These are phyloP conservation scores for Musa beccarii DNA, from an alignment of 176 grass and related monocot species.

Conservation along the genomic window DNA sequence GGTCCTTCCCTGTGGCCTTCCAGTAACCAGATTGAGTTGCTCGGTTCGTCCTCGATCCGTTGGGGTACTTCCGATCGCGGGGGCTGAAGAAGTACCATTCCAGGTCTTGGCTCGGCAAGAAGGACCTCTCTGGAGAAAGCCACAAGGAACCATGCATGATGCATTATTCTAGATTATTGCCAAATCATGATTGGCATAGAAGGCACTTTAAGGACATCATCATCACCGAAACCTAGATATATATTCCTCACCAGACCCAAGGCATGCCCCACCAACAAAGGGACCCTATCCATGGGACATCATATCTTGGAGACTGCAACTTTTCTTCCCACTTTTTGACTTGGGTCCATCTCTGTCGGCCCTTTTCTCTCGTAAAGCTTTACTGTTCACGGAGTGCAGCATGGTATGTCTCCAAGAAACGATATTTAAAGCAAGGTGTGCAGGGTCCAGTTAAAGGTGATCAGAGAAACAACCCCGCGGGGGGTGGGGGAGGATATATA, in stretches of 20 bases:
- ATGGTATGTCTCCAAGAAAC: no score
- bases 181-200: background rate
- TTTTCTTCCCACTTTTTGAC: background rate
- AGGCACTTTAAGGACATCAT: background rate
- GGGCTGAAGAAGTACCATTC: conserved; percentile 7
- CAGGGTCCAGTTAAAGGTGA: no score
- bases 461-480: no score
- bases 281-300: background rate
- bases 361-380: background rate
- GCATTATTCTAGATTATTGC: no score
- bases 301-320: background rate
- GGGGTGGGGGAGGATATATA: no score
- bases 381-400: background rate
- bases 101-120: background rate
- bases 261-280: background rate
- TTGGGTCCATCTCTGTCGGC: background rate
- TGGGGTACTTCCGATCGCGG: background rate
- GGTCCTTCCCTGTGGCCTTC: conserved; percentile 96
- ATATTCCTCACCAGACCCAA: background rate
- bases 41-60: conserved; percentile 3
- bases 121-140: background rate
- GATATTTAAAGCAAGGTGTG: no score
- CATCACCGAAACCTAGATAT: background rate
- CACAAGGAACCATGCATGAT: background rate
- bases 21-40: conserved; percentile 56